Evolutionary conservation across 2,329 filamentous ascomycete species (phyloP), one percentile per base, ranked within the genome.

Genomic region (Fusarium gaditjirri): DNA sequence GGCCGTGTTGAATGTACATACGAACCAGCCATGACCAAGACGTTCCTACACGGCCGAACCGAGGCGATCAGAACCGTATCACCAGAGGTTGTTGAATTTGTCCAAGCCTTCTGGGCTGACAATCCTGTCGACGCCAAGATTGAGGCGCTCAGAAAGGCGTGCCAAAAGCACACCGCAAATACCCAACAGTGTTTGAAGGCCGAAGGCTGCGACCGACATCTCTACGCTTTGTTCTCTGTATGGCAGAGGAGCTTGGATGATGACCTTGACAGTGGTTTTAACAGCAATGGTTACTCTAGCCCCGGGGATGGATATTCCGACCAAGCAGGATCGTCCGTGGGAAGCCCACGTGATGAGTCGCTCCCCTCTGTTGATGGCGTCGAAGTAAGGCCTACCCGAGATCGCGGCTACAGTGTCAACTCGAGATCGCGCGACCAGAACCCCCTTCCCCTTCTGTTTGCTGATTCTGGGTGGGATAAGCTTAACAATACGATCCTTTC

Each of bases 1-100:
- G 96, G 96, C 6, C 91, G 94, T 8, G 90, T 97, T 3, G 96
- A 98, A 81, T 97, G 94, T 79, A 96, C 95, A 0, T 99, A 99
- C 80, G 96, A 99, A 82, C 96, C 96, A 12, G 95, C 96, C 44
- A 98, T 99, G 96, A 99, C 96, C 56, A 99, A 99, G 81, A 86
- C 92, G 65, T 99, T 90, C 83, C 89, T 97, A 67, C 96, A 98
- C 79, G 96, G 96, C 16, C 92, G 96, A 49, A 99, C 96, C 0
- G 96, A 99, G 83, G 95, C 96, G 8, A 92, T 99, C 72, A 90
- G 96, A 49, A 91, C 93, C 0, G 95, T 97, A 3, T 94, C 94
- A 0, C 87, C 90, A 1, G 94, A 97, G 72, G 92, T 92, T 2
- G 88, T 94, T n/a, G 88, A 95, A 58, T 99, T 98, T 78, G 92